Conservation (phyloP, 495 filamentous ascomycete genomes). For the Jackrogersella minutella region DNA sequence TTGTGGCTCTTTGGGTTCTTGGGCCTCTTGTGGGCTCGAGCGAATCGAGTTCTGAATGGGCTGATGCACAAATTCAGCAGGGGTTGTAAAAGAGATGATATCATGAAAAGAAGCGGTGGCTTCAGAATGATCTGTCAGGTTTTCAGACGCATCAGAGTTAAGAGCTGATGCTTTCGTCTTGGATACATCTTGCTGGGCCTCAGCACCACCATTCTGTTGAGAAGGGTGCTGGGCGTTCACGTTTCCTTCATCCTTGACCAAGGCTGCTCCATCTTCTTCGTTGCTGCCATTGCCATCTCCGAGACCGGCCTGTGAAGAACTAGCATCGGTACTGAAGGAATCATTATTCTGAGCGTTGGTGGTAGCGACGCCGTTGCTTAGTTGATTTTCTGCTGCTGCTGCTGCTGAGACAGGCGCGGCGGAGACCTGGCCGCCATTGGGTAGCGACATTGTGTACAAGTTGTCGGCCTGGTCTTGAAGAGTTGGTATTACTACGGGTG, state of each 20-base stretch:
- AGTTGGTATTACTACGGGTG: slow-evolving; percentile 47
- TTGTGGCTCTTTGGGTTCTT: slow-evolving; percentile 28
- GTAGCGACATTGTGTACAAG: slow-evolving; percentile 24
- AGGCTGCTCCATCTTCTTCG: slow-evolving; percentile 38
- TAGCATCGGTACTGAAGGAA: neutral
- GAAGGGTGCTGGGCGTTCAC: slow-evolving; percentile 31
- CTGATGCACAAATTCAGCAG: slow-evolving; percentile 11
- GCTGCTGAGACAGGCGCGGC: neutral
- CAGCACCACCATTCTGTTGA: slow-evolving; percentile 44
- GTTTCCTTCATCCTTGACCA: slow-evolving; percentile 28
- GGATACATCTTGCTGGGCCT: slow-evolving; percentile 53
- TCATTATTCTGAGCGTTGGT: neutral
- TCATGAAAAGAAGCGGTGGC: slow-evolving; percentile 40
- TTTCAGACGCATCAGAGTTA: slow-evolving; percentile 48
- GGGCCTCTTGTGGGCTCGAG: slow-evolving; percentile 28
- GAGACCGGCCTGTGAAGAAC: neutral
- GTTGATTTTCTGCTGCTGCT: neutral
- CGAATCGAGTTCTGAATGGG: slow-evolving; percentile 29
- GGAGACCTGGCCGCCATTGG: neutral
- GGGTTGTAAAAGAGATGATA: slow-evolving; percentile 21
- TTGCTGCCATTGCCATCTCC: slow-evolving; percentile 17
- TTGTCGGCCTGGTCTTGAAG: slow-evolving; percentile 50
- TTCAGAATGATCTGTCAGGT: slow-evolving; percentile 42
- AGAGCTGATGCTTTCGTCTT: slow-evolving; percentile 49
- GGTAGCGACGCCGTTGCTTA: neutral